phyloP scores from a whole-genome alignment of 352 stramenopile species.

The Blastocystis sp. region DNA sequence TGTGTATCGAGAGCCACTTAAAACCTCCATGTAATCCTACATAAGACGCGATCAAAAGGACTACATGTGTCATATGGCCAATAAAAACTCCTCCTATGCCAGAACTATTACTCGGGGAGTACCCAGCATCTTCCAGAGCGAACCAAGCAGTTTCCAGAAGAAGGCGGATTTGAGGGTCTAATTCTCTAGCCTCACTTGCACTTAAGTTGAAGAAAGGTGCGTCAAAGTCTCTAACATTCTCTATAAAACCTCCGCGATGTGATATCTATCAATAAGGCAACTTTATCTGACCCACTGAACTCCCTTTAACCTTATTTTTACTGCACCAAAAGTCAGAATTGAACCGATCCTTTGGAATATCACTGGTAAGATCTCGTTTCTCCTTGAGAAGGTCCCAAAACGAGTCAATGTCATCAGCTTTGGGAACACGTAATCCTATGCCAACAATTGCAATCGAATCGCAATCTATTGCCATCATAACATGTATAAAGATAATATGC shows the following conservation, averaged over 20 bases:
- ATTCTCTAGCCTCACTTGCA: conserved; percentile 55
- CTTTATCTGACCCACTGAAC: background rate
- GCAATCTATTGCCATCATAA: background rate
- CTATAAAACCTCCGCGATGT: conserved; percentile 50
- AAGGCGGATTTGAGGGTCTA: conserved; percentile 58
- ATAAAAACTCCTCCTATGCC: conserved; percentile 50
- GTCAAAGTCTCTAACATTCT: conserved; percentile 60
- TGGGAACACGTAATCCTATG: conserved; percentile 52
- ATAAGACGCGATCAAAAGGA: background rate
- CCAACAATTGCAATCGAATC: conserved; percentile 58
- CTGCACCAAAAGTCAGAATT: conserved; percentile 60
- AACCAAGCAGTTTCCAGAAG: conserved; percentile 55
- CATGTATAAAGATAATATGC: background rate
- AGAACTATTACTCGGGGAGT: background rate
- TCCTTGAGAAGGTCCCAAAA: conserved; percentile 56
- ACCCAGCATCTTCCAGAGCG: conserved; percentile 49
- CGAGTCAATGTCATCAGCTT: conserved; percentile 47
- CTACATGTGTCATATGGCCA: conserved; percentile 58
- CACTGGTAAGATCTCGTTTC: conserved; percentile 45
- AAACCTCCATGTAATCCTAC: conserved; percentile 60
- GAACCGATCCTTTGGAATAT: conserved; percentile 60
- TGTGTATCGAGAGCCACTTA: conserved; percentile 35
- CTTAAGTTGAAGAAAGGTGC: conserved; percentile 60
- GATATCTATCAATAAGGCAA: conserved; percentile 49
- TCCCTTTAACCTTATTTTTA: conserved; percentile 40